Percentiles rank a stretch among this genome's conserved stretches.
phyloP scores from a whole-genome alignment of 192 early-diverging fungal genomes.

The Umbelopsis sp. region DNA sequence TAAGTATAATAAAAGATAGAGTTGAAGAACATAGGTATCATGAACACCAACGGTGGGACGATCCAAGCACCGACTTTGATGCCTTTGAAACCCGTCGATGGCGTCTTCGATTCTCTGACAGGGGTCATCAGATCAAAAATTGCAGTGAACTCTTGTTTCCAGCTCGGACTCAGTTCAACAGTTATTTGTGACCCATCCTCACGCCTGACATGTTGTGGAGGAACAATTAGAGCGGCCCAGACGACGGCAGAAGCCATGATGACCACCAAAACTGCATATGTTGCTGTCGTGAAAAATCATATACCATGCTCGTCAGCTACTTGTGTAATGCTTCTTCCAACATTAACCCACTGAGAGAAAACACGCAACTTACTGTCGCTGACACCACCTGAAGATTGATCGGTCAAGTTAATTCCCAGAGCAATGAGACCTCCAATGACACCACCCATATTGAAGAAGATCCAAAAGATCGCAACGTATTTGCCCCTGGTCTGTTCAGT shows the following conservation, averaged over 20 bases:
- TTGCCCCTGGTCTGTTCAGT: constrained; percentile 74
- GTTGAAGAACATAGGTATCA: constrained; percentile 62
- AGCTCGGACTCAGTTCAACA: constrained; percentile 63
- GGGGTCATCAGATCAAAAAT: constrained; percentile 1
- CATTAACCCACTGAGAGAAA: too few species aligned
- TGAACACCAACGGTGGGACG: constrained; percentile 55
- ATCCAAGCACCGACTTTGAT: constrained; percentile 47
- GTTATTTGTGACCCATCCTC: constrained; percentile 64
- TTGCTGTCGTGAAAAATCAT: constrained; percentile 49
- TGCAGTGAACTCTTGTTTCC: constrained; percentile 48
- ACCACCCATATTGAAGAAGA: constrained; percentile 81
- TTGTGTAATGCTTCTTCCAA: too few species aligned
- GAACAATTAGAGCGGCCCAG: constrained; percentile 54
- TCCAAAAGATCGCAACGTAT: constrained; percentile 84
- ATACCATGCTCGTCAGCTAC: too few species aligned
- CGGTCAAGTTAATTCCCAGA: constrained; percentile 67
- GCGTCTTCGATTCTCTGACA: too few species aligned
- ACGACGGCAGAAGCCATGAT: constrained; percentile 59
- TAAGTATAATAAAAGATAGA: constrained; percentile 75
- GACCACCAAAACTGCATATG: constrained; percentile 67
- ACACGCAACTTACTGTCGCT: too few species aligned
- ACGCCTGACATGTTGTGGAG: constrained; percentile 56
- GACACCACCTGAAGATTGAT: constrained; percentile 47
- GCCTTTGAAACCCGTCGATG: too few species aligned
- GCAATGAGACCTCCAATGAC: constrained; percentile 77